These are phyloP conservation scores for Aspergillus caelatus DNA, from an alignment of 2,329 filamentous ascomycete genomes.

Conservation along the genomic window DNA sequence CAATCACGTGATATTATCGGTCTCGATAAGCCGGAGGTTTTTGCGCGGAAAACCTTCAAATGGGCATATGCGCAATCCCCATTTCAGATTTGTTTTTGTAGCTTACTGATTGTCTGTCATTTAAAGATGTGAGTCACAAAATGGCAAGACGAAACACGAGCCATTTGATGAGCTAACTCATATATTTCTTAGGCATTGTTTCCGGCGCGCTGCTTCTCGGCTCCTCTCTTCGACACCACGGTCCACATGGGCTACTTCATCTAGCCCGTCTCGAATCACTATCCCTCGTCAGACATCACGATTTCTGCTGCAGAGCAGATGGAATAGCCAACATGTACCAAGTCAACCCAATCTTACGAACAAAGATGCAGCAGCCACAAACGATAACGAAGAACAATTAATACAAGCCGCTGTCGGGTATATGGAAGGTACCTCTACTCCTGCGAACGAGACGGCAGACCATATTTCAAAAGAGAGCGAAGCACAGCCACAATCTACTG, in stretches of 20 bases:
- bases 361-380: neutral
- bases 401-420: constrained; percentile 9
- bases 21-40: neutral
- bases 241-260: constrained; percentile 44
- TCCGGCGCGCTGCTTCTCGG: constrained; percentile 61
- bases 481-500: constrained; percentile 27
- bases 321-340: constrained; percentile 16
- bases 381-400: constrained; percentile 7
- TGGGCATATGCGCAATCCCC: neutral
- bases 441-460: neutral
- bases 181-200: constrained; percentile 52
- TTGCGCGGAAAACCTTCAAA: neutral
- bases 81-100: neutral
- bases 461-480: constrained; percentile 35
- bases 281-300: constrained; percentile 44
- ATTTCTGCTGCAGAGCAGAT: constrained; percentile 45
- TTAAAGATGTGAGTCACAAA: neutral
- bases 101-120: neutral
- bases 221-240: constrained; percentile 53
- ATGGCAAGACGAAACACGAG: neutral
- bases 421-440: constrained; percentile 1
- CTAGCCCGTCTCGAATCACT: constrained; percentile 31
- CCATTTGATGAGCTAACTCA: neutral
- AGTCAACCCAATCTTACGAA: neutral
- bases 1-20: neutral